Base-by-base conservation (phyloP, 2,329 filamentous ascomycete species). In the Periglandula ipomoeae region DNA sequence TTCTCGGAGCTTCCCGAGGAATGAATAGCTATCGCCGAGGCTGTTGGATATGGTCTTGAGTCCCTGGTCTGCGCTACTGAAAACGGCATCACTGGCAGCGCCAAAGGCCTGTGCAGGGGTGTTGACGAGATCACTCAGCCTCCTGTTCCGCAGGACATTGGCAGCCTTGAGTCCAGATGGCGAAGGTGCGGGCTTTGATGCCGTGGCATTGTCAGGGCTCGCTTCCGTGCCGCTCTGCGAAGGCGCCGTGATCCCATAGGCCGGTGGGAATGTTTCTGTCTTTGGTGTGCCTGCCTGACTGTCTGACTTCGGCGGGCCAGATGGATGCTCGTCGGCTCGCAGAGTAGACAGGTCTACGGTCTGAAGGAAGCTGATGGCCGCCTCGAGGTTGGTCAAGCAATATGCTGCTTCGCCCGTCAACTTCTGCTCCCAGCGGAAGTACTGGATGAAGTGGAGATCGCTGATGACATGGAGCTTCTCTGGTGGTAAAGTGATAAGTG, bases 381-480 rank as follows among this genome's bases (percentile, higher is more conserved):
- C 93, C 66, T 98, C 93, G 1, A 98, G 76, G 57, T 95, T 98
- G 37, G 94, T 96, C 50, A 98, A 73, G 61, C 93, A 97, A 65
- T 98, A 98, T 1, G 93, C 90, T 11, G 90, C 86, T 67, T 98
- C 93, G 15, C 93, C 93, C 50, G 94, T 89, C 34, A 97, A 79
- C 59, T 91, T 95, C 54, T 75, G 83, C 46, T 87, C 81, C 63
- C 88, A 87, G 49, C 93, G 82, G 63, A 98, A 98, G 53, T 86
- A 75, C 62, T 97, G 90, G 56, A 97, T 89, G 63, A 97, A 98
- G 57, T 86, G 82, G n/a, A 94, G 73, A 63, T 98, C 94, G 71
- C 91, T 97, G 60, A 95, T 89, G 48, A 90, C 85, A 64, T 90
- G 87, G 43, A 97, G 83, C 30, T 84, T 80, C 65, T 93, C 87